Evolutionary conservation across 169 alveolate species (phyloP).

Genomic region (Eimeria necatrix): DNA sequence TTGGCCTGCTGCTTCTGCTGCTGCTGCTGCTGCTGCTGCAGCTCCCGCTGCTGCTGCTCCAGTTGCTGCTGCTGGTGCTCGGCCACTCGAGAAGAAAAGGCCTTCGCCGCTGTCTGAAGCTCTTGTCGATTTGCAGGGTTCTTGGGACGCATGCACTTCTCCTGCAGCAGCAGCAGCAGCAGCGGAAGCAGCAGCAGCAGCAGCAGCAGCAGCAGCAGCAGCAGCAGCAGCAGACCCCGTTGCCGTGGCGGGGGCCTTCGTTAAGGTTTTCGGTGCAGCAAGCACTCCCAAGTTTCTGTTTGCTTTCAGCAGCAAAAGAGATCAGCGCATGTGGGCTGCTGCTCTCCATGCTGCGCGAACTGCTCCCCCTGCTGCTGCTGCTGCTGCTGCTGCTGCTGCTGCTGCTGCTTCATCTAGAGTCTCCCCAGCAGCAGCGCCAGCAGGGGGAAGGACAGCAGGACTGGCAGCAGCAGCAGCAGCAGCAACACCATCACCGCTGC

Average conservation of each 20-base stretch:
- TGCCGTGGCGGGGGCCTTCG: not conserved
- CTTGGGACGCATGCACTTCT: not conserved
- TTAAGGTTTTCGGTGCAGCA: not conserved
- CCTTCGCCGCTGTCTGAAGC: not conserved
- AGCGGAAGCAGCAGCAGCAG: not conserved
- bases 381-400: conserved; percentile 25
- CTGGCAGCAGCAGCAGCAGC: too few species aligned
- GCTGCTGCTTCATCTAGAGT: not conserved
- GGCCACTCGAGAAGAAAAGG: not conserved
- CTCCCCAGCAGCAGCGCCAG: too few species aligned
- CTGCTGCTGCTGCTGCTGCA: conserved; percentile 11
- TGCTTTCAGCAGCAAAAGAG: not conserved
- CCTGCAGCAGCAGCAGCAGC: conserved; percentile 6
- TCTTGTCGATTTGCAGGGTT: not conserved
- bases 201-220: conserved; percentile 35
- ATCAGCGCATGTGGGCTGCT: conserved; percentile 25
- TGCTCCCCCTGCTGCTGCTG: conserved; percentile 18
- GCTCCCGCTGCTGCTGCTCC: not conserved
- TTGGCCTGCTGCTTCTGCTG: conserved; percentile 6
- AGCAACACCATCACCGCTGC: too few species aligned
- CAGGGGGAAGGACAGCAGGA: too few species aligned
- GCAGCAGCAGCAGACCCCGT: not conserved
- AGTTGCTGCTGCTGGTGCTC: not conserved
- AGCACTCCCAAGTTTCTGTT: not conserved
- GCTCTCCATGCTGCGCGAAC: conserved; percentile 6